These are phyloP conservation scores for Trichoderma reesei DNA, from an alignment of 495 filamentous ascomycete species.

Conservation along the genomic window DNA sequence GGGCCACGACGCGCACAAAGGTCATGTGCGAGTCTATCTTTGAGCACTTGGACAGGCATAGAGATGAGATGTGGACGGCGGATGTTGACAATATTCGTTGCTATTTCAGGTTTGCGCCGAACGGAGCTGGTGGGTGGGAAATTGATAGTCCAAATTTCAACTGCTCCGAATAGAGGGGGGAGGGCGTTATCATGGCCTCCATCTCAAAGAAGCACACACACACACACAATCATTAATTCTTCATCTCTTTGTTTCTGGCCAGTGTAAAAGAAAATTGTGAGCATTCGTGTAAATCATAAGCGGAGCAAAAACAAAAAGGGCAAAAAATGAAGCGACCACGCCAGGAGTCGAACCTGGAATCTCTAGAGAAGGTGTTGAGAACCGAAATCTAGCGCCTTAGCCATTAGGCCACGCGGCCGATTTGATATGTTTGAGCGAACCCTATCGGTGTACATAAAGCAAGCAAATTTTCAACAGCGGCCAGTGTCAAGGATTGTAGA, in stretches of 20 bases:
- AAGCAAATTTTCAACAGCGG: neutral
- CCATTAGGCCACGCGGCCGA: constrained; percentile 8
- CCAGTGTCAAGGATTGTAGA: neutral
- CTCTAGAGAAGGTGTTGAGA: neutral
- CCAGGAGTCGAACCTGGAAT: constrained; percentile 8
- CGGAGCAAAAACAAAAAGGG: neutral
- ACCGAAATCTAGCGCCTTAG: constrained; percentile 9
- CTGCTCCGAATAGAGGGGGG: neutral
- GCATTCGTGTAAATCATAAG: too few species aligned
- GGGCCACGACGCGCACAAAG: constrained; percentile 2
- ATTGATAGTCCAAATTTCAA: neutral
- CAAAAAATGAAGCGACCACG: neutral
- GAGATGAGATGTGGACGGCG: neutral
- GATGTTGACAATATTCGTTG: neutral
- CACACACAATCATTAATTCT: neutral
- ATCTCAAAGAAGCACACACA: too few species aligned
- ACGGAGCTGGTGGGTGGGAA: neutral
- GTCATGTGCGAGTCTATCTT: constrained; percentile 11
- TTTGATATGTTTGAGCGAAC: neutral
- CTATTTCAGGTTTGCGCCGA: neutral
- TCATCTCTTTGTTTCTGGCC: neutral
- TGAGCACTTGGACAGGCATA: neutral
- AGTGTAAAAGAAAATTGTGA: neutral
- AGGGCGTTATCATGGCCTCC: neutral
- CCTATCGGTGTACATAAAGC: neutral